Conservation (phyloP, 2,329 filamentous ascomycete genomes). For the Nakataea oryzae region DNA sequence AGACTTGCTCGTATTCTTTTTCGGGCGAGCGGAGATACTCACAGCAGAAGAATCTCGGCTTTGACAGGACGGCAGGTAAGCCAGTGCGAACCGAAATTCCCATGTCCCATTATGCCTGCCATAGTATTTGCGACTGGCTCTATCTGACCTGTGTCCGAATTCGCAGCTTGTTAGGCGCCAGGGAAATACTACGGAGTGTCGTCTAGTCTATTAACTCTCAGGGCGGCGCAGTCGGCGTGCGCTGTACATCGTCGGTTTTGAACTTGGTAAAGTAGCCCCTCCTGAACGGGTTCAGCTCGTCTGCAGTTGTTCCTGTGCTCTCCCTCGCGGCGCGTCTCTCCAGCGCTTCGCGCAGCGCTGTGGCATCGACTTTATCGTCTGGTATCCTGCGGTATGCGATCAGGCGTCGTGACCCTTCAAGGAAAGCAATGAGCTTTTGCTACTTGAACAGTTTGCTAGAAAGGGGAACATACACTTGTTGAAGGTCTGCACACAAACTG, state of each 20-base stretch:
- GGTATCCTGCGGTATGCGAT: slow-evolving; percentile 72
- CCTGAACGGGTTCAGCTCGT: slow-evolving; percentile 52
- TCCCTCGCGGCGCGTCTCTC: slow-evolving; percentile 16
- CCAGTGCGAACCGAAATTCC: too few relatives aligned
- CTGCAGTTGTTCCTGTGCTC: slow-evolving; percentile 36
- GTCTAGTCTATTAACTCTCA: too few relatives aligned
- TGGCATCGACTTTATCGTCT: slow-evolving; percentile 41
- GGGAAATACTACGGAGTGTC: too few relatives aligned
- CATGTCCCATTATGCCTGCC: too few relatives aligned
- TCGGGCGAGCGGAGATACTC: too few relatives aligned
- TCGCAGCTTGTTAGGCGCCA: too few relatives aligned
- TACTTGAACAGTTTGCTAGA: background rate
- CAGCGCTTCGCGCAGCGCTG: slow-evolving; percentile 23
- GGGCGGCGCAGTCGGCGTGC: background rate
- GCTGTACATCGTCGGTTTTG: background rate
- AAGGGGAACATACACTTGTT: slow-evolving; percentile 58
- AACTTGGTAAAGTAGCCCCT: slow-evolving; percentile 46
- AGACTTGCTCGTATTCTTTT: background rate
- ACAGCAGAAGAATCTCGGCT: too few relatives aligned
- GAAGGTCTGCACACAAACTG: slow-evolving; percentile 75
- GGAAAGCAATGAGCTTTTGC: background rate
- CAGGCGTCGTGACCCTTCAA: slow-evolving; percentile 73
- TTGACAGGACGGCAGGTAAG: too few relatives aligned
- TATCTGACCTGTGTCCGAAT: too few relatives aligned
- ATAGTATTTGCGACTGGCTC: too few relatives aligned